Conservation (phyloP, 176 grass and related monocot species). For the Oryza rufipogon region DNA sequence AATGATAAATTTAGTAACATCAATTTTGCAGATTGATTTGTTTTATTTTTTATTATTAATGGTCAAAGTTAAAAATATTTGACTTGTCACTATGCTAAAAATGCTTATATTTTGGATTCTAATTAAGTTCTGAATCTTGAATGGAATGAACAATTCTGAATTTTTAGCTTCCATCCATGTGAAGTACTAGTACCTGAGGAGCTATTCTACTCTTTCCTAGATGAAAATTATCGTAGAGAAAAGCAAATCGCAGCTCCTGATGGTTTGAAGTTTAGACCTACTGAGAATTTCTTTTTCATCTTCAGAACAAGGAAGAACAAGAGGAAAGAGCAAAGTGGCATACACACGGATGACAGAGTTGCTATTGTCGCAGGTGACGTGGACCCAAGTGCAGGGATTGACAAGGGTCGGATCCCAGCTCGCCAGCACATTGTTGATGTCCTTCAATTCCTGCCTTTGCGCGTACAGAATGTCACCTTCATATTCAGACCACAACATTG, state of each 20-base stretch:
- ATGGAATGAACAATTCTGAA: too few relatives aligned
- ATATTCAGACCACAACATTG: background rate
- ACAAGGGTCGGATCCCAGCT: constrained; percentile 46
- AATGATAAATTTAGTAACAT: too few relatives aligned
- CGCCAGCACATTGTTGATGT: constrained; percentile 30
- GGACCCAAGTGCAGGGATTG: constrained; percentile 46
- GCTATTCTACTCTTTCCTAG: background rate
- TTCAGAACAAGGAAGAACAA: background rate
- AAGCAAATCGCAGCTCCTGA: background rate
- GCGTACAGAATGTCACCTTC: constrained; percentile 48
- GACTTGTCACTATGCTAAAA: too few relatives aligned
- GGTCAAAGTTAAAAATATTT: too few relatives aligned
- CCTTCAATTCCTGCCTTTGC: constrained; percentile 25
- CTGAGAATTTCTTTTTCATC: background rate
- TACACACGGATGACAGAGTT: constrained; percentile 42
- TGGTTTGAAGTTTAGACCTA: background rate
- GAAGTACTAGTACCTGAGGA: background rate
- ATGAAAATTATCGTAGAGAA: background rate
- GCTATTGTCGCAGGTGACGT: constrained; percentile 36
- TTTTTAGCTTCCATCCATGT: too few relatives aligned
- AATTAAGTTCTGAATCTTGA: background rate
- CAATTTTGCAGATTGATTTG: too few relatives aligned
- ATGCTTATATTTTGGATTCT: too few relatives aligned
- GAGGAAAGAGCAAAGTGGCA: background rate
- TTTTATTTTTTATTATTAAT: too few relatives aligned